phyloP scores from a whole-genome alignment of 1,284 basidiomycete genomes.

The Blastosporella zonata region DNA sequence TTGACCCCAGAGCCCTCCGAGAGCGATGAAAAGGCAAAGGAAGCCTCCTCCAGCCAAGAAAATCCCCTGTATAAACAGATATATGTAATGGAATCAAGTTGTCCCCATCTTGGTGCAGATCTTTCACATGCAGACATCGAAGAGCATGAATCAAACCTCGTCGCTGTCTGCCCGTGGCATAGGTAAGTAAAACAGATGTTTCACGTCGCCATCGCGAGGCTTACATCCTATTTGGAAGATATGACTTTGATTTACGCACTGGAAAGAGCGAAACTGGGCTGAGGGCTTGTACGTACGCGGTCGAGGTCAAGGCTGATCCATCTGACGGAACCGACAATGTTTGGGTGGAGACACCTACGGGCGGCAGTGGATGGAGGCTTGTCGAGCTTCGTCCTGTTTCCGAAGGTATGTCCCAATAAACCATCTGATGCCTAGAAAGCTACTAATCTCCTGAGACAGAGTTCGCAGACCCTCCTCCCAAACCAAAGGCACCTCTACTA shows the following conservation, averaged over 20 bases:
- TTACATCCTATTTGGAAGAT: slow-evolving; percentile 39
- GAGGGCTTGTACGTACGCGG: slow-evolving; percentile 73
- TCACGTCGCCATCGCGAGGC: background rate
- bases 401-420: slow-evolving; percentile 50
- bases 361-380: slow-evolving; percentile 60
- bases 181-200: slow-evolving; percentile 42
- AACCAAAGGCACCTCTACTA: slow-evolving; percentile 26
- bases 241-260: slow-evolving; percentile 69
- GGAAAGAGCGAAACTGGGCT: slow-evolving; percentile 78
- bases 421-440: no score
- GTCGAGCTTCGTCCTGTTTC: slow-evolving; percentile 80
- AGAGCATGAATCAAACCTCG: slow-evolving; percentile 56
- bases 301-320: slow-evolving; percentile 47
- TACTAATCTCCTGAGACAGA: no score
- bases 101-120: slow-evolving; percentile 84
- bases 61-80: slow-evolving; percentile 44
- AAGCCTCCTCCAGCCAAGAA: slow-evolving; percentile 1
- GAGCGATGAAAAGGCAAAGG: slow-evolving; percentile 14
- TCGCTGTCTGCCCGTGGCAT: slow-evolving; percentile 84
- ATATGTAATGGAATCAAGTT: slow-evolving; percentile 84
- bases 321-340: slow-evolving; percentile 47
- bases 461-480: slow-evolving; percentile 67
- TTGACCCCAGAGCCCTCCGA: slow-evolving; percentile 38
- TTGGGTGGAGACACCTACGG: slow-evolving; percentile 64
- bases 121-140: slow-evolving; percentile 80